phyloP scores from a whole-genome alignment of 1,284 basidiomycete genomes.

The Ceraceosorus guamensis region DNA sequence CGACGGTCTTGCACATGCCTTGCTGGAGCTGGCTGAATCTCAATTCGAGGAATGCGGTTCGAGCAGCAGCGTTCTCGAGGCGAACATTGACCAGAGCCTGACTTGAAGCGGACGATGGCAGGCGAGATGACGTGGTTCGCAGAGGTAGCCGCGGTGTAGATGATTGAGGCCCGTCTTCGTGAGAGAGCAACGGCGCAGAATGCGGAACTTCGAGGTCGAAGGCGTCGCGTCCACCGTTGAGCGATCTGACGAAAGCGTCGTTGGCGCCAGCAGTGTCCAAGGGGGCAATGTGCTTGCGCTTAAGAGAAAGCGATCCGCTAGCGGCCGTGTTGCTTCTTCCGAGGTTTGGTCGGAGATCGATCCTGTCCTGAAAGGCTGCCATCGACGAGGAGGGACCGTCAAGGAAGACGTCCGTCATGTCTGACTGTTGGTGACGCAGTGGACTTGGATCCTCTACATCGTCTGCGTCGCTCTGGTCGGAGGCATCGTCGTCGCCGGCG shows the following conservation, averaged over 20 bases:
- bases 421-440: background rate
- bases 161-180: background rate
- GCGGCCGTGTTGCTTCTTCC: background rate
- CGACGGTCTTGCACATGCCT: conserved; percentile 54
- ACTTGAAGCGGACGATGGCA: background rate
- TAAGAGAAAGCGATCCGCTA: background rate
- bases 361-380: background rate
- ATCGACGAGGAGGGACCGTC: background rate
- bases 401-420: conserved; percentile 10
- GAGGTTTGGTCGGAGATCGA: background rate
- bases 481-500: conserved; percentile 2
- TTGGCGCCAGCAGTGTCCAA: conserved; percentile 26
- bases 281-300: conserved; percentile 12
- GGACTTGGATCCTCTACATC: conserved; percentile 6
- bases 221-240: background rate
- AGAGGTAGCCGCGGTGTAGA: conserved; percentile 1
- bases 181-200: conserved; percentile 21
- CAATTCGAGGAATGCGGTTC: conserved; percentile 43
- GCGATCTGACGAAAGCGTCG: conserved; percentile 14
- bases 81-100: conserved; percentile 6
- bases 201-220: conserved; percentile 13
- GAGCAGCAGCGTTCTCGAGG: conserved; percentile 15
- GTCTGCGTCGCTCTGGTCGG: conserved; percentile 13
- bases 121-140: too few relatives aligned
- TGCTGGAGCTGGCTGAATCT: conserved; percentile 52